Evolutionary conservation across 306 rosid species (phyloP), one percentile per base, ranked within the genome.

Genomic region (Erythrophleum fordii): DNA sequence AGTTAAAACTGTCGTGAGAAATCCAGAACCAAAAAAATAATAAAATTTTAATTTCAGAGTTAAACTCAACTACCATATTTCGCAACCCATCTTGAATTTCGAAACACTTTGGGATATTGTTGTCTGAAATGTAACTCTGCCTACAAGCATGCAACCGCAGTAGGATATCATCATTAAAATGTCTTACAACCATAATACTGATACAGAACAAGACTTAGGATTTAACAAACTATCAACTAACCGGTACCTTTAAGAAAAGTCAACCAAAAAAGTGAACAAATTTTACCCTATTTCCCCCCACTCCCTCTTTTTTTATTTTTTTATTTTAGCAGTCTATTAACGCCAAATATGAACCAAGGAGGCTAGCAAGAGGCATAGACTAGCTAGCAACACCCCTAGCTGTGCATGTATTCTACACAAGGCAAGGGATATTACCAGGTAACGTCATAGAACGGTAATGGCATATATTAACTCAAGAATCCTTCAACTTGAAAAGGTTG

Each of bases 81-180:
- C 44, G 86, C 73, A 73, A 74, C 42, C 84, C 69, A 70, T 78
- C 80, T 58, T 81, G 85, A 72, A 73, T 23, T 73, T 77, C 69
- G 7, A 85, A 82, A 85, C 79, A 61, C 52, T 56, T 56, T 0
- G 78, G 69, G 67, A 72, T 48, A 6, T 55, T 81, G 84, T 26
- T 85, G 76, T 59, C 89, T 85, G 80, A 86, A 79, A 65, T 86
- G 85, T 78, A 85, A 70, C 64, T 76, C 88, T 53, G 83, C 81
- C 92, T 85, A 59, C 88, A 83, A 65, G 81, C 69, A 82, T 58
- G 64, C 12, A 48, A 39, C 35, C 67, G 20, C 39, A 72, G 37
- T n/a, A 44, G 10, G 20, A 16, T 41, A 59, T 48, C 58, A 59
- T 51, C 35, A 82, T 3, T 34, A 2, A 35, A 72, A 60, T 56